Conservation (phyloP, 768 basidiomycete genomes). For the Agrocybe praecox region DNA sequence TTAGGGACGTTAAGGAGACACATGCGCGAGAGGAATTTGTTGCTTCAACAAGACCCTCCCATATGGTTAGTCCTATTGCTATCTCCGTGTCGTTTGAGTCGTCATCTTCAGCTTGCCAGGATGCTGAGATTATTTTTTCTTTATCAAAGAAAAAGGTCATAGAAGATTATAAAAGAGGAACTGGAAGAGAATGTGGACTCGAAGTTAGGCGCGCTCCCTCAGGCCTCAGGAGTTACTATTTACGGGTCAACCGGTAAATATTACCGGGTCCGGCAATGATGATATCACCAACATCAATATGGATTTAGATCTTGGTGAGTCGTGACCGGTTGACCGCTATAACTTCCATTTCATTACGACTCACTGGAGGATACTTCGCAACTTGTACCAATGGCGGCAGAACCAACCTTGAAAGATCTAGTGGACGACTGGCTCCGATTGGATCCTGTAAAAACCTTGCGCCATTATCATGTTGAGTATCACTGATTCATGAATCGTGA, state of each 20-base stretch:
- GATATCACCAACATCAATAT: too few relatives aligned
- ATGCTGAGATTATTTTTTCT: slow-evolving; percentile 4
- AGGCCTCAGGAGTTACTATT: background rate
- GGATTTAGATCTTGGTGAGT: too few relatives aligned
- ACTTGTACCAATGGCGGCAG: slow-evolving; percentile 6
- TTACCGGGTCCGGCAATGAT: too few relatives aligned
- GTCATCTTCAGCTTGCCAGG: slow-evolving; percentile 9
- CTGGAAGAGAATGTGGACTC: too few relatives aligned
- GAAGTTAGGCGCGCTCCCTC: too few relatives aligned
- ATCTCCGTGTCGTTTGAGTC: slow-evolving; percentile 3
- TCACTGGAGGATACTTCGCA: too few relatives aligned
- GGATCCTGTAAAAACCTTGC: slow-evolving; percentile 31
- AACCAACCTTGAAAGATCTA: slow-evolving; percentile 22
- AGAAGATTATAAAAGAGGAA: background rate
- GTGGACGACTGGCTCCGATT: slow-evolving; percentile 41
- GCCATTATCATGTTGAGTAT: background rate
- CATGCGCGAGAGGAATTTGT: slow-evolving; percentile 4
- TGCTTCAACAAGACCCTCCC: slow-evolving; percentile 2
- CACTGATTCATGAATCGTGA: background rate
- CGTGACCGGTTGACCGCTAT: too few relatives aligned
- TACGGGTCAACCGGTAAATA: background rate
- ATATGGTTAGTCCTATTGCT: slow-evolving; percentile 12
- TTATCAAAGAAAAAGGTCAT: slow-evolving; percentile 33
- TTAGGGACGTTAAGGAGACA: slow-evolving; percentile 13
- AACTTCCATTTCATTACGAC: too few relatives aligned